Evolutionary conservation across 768 basidiomycete species (phyloP).

Genomic region (Cystobasidium tubakii): DNA sequence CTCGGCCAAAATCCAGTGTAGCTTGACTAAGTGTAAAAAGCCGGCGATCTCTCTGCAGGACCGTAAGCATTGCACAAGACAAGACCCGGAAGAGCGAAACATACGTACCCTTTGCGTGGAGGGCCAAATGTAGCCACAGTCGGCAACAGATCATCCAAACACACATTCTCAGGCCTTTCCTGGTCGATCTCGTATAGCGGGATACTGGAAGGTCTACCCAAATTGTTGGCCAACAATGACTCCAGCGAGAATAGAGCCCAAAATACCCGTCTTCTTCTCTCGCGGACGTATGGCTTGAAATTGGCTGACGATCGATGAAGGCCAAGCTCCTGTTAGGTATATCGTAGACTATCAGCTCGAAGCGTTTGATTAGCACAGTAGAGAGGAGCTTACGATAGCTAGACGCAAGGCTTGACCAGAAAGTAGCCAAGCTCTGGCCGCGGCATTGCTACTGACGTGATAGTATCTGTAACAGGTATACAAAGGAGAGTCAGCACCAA

Average conservation of each 20-base stretch:
- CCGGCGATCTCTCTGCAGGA: constrained; percentile 14
- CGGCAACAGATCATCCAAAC: constrained; percentile 11
- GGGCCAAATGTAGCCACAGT: neutral
- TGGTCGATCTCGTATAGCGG: constrained; percentile 33
- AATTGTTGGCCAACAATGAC: constrained; percentile 27
- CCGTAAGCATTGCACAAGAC: neutral
- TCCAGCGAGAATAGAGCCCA: constrained; percentile 32
- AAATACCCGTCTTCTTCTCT: constrained; percentile 23
- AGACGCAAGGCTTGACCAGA: constrained; percentile 27
- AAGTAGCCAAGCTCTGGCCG: constrained; percentile 32
- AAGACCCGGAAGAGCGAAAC: neutral
- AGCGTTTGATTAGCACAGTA: neutral
- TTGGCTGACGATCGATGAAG: constrained; percentile 31
- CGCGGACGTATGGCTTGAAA: constrained; percentile 16
- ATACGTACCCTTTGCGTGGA: constrained; percentile 1
- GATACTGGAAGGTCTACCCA: constrained; percentile 23
- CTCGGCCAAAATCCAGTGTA: constrained; percentile 28
- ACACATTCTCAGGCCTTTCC: constrained; percentile 6
- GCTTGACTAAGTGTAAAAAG: constrained; percentile 1
- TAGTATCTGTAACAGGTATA: neutral
- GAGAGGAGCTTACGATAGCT: constrained; percentile 20
- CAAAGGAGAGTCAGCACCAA: neutral
- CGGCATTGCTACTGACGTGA: constrained; percentile 26
- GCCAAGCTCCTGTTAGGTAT: constrained; percentile 13
- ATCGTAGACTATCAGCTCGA: neutral